Percentiles rank a stretch among this genome's conserved stretches.
Evolutionary conservation across 495 filamentous ascomycete genomes (phyloP).

Genomic region (Letharia columbiana): DNA sequence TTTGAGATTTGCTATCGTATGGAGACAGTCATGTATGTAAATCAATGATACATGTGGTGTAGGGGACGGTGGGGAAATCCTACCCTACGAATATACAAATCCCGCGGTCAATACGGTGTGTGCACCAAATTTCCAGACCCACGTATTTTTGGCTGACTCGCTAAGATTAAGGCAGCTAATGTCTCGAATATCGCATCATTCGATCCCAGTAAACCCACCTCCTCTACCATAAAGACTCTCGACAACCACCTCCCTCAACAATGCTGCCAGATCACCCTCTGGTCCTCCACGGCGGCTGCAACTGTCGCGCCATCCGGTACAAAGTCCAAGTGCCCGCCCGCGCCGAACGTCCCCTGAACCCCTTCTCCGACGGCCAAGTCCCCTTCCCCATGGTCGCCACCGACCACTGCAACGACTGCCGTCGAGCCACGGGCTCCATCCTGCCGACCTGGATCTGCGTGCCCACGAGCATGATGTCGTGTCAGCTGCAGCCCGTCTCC

Average conservation of each 20-base stretch:
- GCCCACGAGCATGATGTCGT: conserved; percentile 18
- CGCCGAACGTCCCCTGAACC: conserved; percentile 20
- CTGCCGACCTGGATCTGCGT: conserved; percentile 18
- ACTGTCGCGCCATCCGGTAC: conserved; percentile 36
- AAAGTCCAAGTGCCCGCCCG: conserved; percentile 27
- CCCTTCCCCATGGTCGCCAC: conserved; percentile 13
- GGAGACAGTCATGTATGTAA: no score
- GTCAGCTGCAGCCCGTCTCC: conserved; percentile 5
- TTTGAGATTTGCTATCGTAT: no score
- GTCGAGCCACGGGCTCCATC: conserved; percentile 23
- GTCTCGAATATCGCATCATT: neutral
- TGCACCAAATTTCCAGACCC: no score
- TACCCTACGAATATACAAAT: no score
- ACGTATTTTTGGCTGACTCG: no score
- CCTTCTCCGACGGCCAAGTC: neutral
- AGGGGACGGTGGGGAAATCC: no score
- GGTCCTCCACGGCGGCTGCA: conserved; percentile 34
- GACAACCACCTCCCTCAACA: conserved; percentile 7
- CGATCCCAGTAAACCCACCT: neutral
- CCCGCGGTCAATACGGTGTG: no score
- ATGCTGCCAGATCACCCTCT: conserved; percentile 24
- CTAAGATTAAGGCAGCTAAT: no score
- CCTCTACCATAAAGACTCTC: neutral
- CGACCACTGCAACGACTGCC: conserved; percentile 32
- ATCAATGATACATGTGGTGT: no score